Conservation (phyloP, 2,329 filamentous ascomycete species). For the Nannizzia gypsea region DNA sequence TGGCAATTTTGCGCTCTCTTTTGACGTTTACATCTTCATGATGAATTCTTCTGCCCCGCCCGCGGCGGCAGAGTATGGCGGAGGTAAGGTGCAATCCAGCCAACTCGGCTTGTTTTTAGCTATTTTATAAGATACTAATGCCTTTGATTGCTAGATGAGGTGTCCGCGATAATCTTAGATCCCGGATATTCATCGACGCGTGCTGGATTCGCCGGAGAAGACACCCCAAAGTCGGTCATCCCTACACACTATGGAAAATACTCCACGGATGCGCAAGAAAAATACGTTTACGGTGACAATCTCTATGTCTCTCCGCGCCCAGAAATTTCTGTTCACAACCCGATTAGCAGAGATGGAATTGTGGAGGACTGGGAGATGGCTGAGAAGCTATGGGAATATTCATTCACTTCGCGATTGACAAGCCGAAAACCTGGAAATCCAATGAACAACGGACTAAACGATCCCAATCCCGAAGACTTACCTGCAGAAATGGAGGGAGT, state of each 20-base stretch:
- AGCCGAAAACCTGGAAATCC: slow-evolving; percentile 59
- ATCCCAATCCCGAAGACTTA: slow-evolving; percentile 47
- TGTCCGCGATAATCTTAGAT: slow-evolving; percentile 92
- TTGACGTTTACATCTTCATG: not conserved
- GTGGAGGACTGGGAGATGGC: slow-evolving; percentile 96
- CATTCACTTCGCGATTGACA: slow-evolving; percentile 78
- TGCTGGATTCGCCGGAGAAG: slow-evolving; percentile 94
- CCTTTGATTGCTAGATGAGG: slow-evolving; percentile 57
- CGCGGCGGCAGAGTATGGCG: slow-evolving; percentile 38
- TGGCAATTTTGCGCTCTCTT: not conserved
- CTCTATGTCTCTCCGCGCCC: slow-evolving; percentile 65
- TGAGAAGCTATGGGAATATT: slow-evolving; percentile 80
- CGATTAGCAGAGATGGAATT: slow-evolving; percentile 75
- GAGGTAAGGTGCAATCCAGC: slow-evolving; percentile 28
- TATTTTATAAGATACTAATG: not conserved
- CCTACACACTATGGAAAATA: slow-evolving; percentile 75
- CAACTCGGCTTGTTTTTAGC: not conserved
- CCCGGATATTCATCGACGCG: slow-evolving; percentile 84
- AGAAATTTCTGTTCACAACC: slow-evolving; percentile 76
- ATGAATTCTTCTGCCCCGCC: slow-evolving; percentile 37
- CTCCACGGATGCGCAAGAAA: slow-evolving; percentile 42
- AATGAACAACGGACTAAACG: slow-evolving; percentile 67
- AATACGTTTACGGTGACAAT: slow-evolving; percentile 75
- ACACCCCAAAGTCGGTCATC: slow-evolving; percentile 85
- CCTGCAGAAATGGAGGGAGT: slow-evolving; percentile 51